These are phyloP conservation scores for Senna tora DNA, from an alignment of 306 rosid genomes.

Conservation along the genomic window DNA sequence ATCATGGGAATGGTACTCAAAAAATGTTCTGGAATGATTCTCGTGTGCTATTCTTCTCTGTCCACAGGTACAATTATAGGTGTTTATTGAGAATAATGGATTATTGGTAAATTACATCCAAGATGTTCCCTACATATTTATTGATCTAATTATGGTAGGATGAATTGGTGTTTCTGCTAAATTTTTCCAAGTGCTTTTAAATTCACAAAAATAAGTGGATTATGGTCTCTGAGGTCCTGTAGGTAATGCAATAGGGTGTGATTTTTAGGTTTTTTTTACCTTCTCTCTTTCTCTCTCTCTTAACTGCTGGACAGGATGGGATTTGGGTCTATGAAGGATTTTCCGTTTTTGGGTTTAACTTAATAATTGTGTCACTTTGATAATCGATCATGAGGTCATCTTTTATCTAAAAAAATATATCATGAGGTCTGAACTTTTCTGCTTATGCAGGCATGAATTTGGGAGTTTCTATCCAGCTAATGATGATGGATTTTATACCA, in stretches of 20 bases:
- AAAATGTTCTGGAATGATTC: constrained; percentile 87
- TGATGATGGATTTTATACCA: constrained; percentile 75
- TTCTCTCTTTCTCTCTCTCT: background rate
- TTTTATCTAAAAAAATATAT: constrained; percentile 9
- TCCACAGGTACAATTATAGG: constrained; percentile 70
- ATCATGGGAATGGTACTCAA: constrained; percentile 98
- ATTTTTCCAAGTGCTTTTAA: constrained; percentile 1
- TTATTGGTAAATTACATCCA: constrained; percentile 3
- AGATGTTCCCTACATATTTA: background rate
- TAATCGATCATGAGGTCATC: constrained; percentile 26
- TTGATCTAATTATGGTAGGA: background rate
- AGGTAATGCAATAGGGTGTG: constrained; percentile 1
- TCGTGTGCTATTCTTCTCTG: constrained; percentile 91
- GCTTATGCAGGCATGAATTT: constrained; percentile 76
- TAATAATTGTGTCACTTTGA: constrained; percentile 7
- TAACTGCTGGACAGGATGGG: constrained; percentile 12
- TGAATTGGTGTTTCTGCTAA: background rate
- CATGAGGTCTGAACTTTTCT: constrained; percentile 31
- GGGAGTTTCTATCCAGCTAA: constrained; percentile 85
- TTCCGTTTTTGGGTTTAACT: constrained; percentile 17
- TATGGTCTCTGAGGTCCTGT: constrained; percentile 4
- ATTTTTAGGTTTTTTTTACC: background rate
- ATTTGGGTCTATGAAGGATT: background rate
- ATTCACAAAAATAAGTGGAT: background rate
- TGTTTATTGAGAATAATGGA: constrained; percentile 12